Evolutionary conservation across 306 rosid genomes (phyloP), one percentile per base, ranked within the genome.

Genomic region (Arachis hypogaea): DNA sequence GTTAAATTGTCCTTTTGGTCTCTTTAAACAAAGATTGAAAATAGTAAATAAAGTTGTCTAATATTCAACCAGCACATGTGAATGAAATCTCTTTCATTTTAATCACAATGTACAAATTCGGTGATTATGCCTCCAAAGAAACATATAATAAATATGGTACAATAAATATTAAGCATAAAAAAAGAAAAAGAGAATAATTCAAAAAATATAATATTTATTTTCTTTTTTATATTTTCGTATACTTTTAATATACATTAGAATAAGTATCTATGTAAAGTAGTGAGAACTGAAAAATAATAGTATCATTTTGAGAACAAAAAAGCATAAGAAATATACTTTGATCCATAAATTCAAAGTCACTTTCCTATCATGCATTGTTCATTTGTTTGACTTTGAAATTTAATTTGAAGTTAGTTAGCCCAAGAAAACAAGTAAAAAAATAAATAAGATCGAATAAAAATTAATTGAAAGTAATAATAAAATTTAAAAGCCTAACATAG

Each of bases 341-440:
- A 62, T 11, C 63, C 57, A 14, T 9, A 56, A 56, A 57, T 72
- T 68, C 81, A 83, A 42, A 66, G 65, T 66, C 78, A 59, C 79
- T 43, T 79, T 79, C 41, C 52, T 16, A 12, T 9, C 16, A 46
- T 63, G 69, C 41, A 22, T 22, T 22, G 28, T 22, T 22, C 28
- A 22, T 22, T 22, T 22, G 28, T 33, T 70, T 59, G 65, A 61
- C 59, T 60, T 75, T 45, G 6, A 54, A 62, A 59, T 69, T 61
- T 68, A 18, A 62, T 62, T 33, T 33, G 38, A 33, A 33, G 38
- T 33, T 33, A 33, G 38, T 33, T 33, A 33, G 38, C 0, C 38
- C 38, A 33, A 33, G 3, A 33, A 33, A 33, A 4, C 1, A 4
- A 33, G 38, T 33, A 33, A 33, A 33, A 33, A 33, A 33, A 33